Conservation (phyloP, 768 basidiomycete species). For the Butyriboletus loyo region DNA sequence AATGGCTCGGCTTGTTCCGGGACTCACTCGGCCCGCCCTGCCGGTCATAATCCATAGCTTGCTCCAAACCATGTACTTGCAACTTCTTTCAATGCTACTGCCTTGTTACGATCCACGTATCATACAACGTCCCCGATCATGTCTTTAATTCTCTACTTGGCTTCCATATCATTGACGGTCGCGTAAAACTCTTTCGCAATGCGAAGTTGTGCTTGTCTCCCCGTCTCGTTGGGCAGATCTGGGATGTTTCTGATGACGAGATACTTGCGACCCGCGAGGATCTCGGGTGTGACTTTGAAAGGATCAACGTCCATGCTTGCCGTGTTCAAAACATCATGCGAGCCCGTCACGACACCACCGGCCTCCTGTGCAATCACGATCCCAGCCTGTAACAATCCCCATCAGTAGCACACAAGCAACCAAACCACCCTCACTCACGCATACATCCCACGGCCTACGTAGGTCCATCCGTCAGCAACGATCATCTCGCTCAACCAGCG, state of each 20-base stretch:
- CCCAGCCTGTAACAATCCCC: slow-evolving; percentile 56
- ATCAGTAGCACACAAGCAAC: not conserved
- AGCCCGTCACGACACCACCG: slow-evolving; percentile 76
- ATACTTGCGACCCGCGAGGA: slow-evolving; percentile 78
- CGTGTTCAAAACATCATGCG: slow-evolving; percentile 45
- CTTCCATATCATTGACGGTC: slow-evolving; percentile 69
- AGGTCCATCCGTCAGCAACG: not conserved
- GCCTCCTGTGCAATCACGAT: slow-evolving; percentile 90
- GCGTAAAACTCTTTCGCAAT: slow-evolving; percentile 85
- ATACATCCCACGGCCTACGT: slow-evolving; percentile 80
- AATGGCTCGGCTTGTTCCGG: no score
- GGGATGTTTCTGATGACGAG: slow-evolving; percentile 71
- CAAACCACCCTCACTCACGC: slow-evolving; percentile 38
- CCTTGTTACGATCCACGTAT: not conserved
- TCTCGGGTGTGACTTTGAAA: slow-evolving; percentile 63
- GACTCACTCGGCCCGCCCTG: no score
- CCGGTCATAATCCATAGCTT: not conserved
- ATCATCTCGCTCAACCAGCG: not conserved
- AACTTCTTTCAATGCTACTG: not conserved
- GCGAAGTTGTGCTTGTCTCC: slow-evolving; percentile 68
- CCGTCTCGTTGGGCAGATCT: slow-evolving; percentile 60
- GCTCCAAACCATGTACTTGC: not conserved
- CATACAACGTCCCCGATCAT: not conserved
- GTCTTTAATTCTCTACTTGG: slow-evolving; percentile 38
- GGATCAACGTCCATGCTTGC: slow-evolving; percentile 36